Evolutionary conservation across 257 asterid genomes (phyloP).

Genomic region (Paraleonurus japonicus): DNA sequence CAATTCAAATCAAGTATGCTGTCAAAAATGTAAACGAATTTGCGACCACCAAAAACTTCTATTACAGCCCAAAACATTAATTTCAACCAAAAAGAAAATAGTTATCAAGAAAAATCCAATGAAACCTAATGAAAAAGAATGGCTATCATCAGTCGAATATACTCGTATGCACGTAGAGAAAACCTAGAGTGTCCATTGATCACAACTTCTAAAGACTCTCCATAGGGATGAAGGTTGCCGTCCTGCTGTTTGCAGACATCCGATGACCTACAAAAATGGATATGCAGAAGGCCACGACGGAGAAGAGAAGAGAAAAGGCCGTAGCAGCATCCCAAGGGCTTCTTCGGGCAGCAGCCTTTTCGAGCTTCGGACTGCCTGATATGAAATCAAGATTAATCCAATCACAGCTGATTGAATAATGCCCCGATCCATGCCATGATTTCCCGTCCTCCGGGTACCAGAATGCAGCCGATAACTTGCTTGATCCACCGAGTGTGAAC

Average conservation of each 20-base stretch:
- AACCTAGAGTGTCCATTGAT: background rate
- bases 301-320: constrained; percentile 50
- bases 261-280: constrained; percentile 44
- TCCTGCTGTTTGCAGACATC: constrained; percentile 30
- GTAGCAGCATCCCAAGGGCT: constrained; percentile 54
- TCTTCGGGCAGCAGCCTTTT: constrained; percentile 10
- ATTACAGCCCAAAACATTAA: constrained; percentile 28
- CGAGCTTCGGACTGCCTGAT: constrained; percentile 25
- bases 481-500: constrained; percentile 54
- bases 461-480: constrained; percentile 52
- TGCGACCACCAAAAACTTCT: background rate
- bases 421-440: constrained; percentile 66
- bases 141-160: constrained; percentile 10
- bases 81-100: background rate
- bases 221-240: constrained; percentile 44
- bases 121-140: constrained; percentile 19
- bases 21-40: background rate
- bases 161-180: background rate
- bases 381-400: constrained; percentile 53
- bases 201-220: constrained; percentile 39
- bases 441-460: constrained; percentile 59
- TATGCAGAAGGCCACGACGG: constrained; percentile 49
- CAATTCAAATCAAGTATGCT: background rate
- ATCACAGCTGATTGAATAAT: constrained; percentile 55
- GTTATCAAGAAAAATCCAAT: background rate